Conservation (phyloP, 768 basidiomycete species). For the Crucibulum laeve region DNA sequence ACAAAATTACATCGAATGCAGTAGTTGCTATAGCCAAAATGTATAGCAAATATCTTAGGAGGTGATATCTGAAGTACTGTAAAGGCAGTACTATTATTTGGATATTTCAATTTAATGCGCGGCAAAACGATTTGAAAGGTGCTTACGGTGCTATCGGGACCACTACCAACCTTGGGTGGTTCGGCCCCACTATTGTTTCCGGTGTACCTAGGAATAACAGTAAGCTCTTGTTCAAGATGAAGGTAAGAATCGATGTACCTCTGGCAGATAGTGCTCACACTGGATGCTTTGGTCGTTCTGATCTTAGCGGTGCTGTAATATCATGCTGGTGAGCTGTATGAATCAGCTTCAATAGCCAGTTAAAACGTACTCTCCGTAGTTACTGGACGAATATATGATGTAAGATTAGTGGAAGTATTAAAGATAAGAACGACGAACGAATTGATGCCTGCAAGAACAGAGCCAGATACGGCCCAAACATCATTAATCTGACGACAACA, state of each 20-base stretch:
- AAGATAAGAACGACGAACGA: slow-evolving; percentile 14
- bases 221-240: not conserved
- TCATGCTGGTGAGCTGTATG: not conserved
- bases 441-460: slow-evolving; percentile 26
- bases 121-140: not conserved
- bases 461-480: slow-evolving; percentile 27
- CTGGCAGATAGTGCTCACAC: slow-evolving; percentile 26
- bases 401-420: not conserved
- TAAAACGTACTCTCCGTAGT: slow-evolving; percentile 28
- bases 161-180: slow-evolving; percentile 21
- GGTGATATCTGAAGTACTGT: slow-evolving; percentile 21
- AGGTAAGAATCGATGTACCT: slow-evolving; percentile 6
- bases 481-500: slow-evolving; percentile 19
- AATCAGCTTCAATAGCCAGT: not conserved
- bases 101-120: not conserved
- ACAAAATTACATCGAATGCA: not conserved
- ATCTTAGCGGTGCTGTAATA: slow-evolving; percentile 24
- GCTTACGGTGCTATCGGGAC: slow-evolving; percentile 26
- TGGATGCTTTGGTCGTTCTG: slow-evolving; percentile 22
- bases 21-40: not conserved
- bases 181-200: slow-evolving; percentile 27
- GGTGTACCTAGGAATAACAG: slow-evolving; percentile 11
- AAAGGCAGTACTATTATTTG: slow-evolving; percentile 18
- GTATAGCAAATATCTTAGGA: slow-evolving; percentile 7
- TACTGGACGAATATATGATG: slow-evolving; percentile 18